Percentiles rank a stretch among this genome's conserved stretches.
phyloP scores from a whole-genome alignment of 2,329 filamentous ascomycete species.

The Colletotrichum gloeosporioides region DNA sequence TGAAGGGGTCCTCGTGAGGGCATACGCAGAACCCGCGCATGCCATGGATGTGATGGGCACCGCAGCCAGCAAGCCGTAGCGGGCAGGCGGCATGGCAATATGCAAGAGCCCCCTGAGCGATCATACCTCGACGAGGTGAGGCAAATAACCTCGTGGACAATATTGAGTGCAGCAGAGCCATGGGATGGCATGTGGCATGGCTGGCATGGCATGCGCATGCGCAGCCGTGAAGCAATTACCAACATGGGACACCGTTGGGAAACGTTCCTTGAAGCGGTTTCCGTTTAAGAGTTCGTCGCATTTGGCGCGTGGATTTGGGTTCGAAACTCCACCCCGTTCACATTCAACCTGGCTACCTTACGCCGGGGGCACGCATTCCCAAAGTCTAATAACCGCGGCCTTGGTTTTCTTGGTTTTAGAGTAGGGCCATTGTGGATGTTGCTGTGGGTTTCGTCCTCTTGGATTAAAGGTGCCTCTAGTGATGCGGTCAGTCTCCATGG shows the following conservation, averaged over 20 bases:
- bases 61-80: background rate
- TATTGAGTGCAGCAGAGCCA: background rate
- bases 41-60: background rate
- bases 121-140: background rate
- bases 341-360: background rate
- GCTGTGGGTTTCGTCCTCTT: background rate
- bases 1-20: background rate
- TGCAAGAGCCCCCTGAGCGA: slow-evolving; percentile 3
- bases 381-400: background rate
- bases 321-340: background rate
- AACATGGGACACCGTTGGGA: background rate
- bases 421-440: background rate
- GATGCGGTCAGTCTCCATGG: background rate
- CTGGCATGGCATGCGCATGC: background rate
- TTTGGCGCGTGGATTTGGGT: background rate
- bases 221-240: background rate
- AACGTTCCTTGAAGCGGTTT: background rate
- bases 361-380: background rate
- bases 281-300: background rate
- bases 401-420: background rate
- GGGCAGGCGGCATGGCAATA: background rate
- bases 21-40: background rate
- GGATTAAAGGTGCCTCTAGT: background rate
- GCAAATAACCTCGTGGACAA: background rate
- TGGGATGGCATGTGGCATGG: background rate